A percentile compares a stretch with the other conserved stretches of the same genome.
phyloP scores from a whole-genome alignment of 2,329 filamentous ascomycete genomes.

The Ceratocystiopsis sp. region DNA sequence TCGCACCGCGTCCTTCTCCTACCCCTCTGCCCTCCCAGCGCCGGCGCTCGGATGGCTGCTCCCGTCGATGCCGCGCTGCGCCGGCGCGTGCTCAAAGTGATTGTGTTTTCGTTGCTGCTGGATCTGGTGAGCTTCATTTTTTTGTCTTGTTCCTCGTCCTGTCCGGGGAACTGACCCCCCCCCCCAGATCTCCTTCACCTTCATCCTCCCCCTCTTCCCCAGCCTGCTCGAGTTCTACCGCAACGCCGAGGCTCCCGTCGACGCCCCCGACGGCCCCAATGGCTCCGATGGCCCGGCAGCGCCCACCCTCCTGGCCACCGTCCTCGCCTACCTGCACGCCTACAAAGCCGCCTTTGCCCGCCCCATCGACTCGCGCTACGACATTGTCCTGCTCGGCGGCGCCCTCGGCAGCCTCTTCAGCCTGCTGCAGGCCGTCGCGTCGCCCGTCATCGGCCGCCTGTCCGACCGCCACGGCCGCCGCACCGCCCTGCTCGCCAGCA shows the following conservation, averaged over 20 bases:
- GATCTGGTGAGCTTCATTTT: slow-evolving; percentile 51
- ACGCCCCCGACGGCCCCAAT: slow-evolving; percentile 16
- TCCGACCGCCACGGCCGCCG: slow-evolving; percentile 81
- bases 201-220: slow-evolving; percentile 91
- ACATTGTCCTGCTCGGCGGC: slow-evolving; percentile 87
- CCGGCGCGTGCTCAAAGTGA: slow-evolving; percentile 69
- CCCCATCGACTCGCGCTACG: slow-evolving; percentile 90
- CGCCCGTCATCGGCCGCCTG: slow-evolving; percentile 74
- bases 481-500: slow-evolving; percentile 73
- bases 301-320: slow-evolving; percentile 55
- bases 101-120: slow-evolving; percentile 76
- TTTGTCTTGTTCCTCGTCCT: background rate
- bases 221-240: slow-evolving; percentile 94
- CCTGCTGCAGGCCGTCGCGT: slow-evolving; percentile 79
- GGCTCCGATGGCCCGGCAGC: slow-evolving; percentile 15
- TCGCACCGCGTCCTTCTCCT: no score
- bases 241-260: slow-evolving; percentile 48
- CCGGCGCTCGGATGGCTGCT: slow-evolving; percentile 21
- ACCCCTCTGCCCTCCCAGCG: background rate
- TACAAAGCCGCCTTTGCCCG: slow-evolving; percentile 90
- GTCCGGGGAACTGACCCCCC: slow-evolving; percentile 1
- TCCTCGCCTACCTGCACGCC: slow-evolving; percentile 70
- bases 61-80: slow-evolving; percentile 37
- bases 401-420: slow-evolving; percentile 89
- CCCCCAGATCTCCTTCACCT: slow-evolving; percentile 83